phyloP scores from a whole-genome alignment of 345 rosid genomes.

The Eutrema heterophyllum region DNA sequence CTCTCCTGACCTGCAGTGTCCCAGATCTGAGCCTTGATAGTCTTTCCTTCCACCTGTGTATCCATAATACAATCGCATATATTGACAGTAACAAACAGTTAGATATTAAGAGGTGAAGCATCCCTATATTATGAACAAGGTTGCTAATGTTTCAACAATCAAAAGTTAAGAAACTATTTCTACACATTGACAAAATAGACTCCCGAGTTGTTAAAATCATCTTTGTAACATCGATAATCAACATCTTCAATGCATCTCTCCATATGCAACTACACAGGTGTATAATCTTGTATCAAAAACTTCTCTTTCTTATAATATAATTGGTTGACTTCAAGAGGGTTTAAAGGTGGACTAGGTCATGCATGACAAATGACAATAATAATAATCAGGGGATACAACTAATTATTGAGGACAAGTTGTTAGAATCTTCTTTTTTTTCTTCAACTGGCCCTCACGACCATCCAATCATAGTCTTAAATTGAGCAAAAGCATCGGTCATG shows the following conservation, averaged over 20 bases:
- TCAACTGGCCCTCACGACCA: conserved; percentile 13
- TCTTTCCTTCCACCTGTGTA: conserved; percentile 70
- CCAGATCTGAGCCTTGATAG: conserved; percentile 85
- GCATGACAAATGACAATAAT: background rate
- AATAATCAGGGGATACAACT: background rate
- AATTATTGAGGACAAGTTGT: conserved; percentile 10
- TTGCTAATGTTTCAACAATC: background rate
- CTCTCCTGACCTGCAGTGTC: conserved; percentile 84
- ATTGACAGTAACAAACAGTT: background rate
- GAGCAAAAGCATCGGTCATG: conserved; percentile 6
- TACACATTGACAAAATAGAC: background rate
- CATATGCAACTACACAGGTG: background rate
- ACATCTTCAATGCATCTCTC: background rate
- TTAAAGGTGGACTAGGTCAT: conserved; percentile 20
- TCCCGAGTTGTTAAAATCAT: background rate
- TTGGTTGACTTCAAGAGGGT: conserved; percentile 18
- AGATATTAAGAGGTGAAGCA: background rate
- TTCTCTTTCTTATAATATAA: background rate
- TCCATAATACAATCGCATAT: background rate
- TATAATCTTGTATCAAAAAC: background rate
- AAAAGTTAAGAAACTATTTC: background rate
- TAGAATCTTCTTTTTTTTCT: background rate
- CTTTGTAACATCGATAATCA: background rate
- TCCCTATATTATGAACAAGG: background rate
- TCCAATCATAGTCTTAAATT: conserved; percentile 6